Evolutionary conservation across 768 basidiomycete species (phyloP), one percentile per base, ranked within the genome.

Genomic region (Pisolithus tinctorius): DNA sequence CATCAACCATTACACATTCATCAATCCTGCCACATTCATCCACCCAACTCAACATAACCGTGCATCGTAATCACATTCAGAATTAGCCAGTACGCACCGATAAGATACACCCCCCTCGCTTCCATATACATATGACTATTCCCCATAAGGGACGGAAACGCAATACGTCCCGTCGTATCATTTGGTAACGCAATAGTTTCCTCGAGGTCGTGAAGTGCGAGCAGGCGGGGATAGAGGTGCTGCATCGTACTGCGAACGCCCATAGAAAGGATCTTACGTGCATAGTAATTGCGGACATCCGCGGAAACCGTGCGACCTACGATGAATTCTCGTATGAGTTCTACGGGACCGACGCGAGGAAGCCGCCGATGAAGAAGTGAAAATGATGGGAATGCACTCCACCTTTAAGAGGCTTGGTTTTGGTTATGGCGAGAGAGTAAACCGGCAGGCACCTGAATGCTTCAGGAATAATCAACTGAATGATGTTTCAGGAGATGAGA

Each of bases 341-440:
- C 26, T 27, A 31, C 6, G 44, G 27, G 20, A 14, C 26, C 26
- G 26, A 16, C 8, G 9, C 40, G 40, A 41, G 9, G 40, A 20
- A 20, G 40, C 40, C 2, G 36, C 54, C 27, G 57, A 53, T 49
- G 31, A 30, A 8, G 40, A 37, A 37, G 38, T 30, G 49, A 27
- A 52, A 17, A 4, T 20, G n/a, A 37, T 29, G 48, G 47, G 49
- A 50, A 50, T 57, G 52, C 61, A 83, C 95, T 91, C 83, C 62
- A 83, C 95, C 92, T 84, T 96, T 95, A n/a, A 99, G 70, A 17
- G 93, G 84, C 65, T 96, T 95, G 48, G 80, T 80, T 72, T 99
- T 99, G 43, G 87, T 75, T 31, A 97, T 79, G 10, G 83, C 83
- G 3, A 97, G 74, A 3, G 80, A 79, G 63, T 85, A 93, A 16